These are phyloP conservation scores for Alternaria sp. DNA, from an alignment of 2,329 filamentous ascomycete species.

Conservation along the genomic window DNA sequence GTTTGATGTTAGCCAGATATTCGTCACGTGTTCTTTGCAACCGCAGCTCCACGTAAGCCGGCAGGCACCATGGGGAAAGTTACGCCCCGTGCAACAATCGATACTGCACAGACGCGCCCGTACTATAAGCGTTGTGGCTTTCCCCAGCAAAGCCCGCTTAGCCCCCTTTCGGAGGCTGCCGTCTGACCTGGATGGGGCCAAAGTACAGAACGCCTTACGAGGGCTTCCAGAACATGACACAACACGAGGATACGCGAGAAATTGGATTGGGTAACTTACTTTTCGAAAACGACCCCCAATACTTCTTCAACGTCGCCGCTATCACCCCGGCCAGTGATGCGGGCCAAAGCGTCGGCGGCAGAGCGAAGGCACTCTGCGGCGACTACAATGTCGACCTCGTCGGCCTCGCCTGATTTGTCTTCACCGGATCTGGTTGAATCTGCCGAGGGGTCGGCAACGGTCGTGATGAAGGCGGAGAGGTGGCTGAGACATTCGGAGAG, in stretches of 20 bases:
- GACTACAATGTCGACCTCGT: constrained; percentile 81
- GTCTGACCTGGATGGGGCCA: constrained; percentile 13
- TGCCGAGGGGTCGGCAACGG: constrained; percentile 53
- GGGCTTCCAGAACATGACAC: constrained; percentile 8
- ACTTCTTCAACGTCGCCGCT: constrained; percentile 94
- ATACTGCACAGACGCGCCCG: constrained; percentile 7
- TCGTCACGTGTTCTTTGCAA: not conserved
- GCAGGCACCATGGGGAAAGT: constrained; percentile 5
- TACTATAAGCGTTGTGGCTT: constrained; percentile 36
- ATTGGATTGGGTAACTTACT: constrained; percentile 65
- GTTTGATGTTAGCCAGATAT: constrained; percentile 9
- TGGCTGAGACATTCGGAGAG: constrained; percentile 75
- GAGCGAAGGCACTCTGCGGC: constrained; percentile 85
- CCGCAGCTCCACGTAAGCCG: constrained; percentile 15
- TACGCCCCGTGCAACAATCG: constrained; percentile 9
- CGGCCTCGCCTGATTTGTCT: constrained; percentile 15
- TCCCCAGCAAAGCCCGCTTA: constrained; percentile 8
- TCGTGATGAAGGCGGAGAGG: constrained; percentile 75
- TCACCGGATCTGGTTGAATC: constrained; percentile 9
- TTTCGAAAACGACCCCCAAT: constrained; percentile 95
- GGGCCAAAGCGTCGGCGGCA: constrained; percentile 61
- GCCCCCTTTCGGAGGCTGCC: constrained; percentile 9
- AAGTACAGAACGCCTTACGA: constrained; percentile 9
- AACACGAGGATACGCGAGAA: constrained; percentile 1
- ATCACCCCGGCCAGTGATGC: constrained; percentile 86